Base-by-base conservation (phyloP, 2,329 filamentous ascomycete species). In the Sporothrix dimorphospora region DNA sequence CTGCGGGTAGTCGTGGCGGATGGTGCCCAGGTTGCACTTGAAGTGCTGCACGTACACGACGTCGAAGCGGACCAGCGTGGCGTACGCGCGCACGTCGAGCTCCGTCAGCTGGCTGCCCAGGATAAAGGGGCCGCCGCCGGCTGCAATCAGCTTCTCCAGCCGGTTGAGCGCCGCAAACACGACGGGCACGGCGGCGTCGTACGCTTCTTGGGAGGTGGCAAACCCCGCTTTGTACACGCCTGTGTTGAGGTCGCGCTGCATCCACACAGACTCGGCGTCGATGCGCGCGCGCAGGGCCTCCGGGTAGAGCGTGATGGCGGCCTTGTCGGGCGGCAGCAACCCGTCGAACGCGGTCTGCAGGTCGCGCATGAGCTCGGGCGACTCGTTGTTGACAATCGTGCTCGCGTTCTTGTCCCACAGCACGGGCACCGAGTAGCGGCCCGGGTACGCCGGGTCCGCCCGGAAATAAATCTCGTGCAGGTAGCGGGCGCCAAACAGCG, bases 161-260 rank as follows among this genome's bases (percentile, higher is more conserved):
- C 83, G 84, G 78, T 91, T 90, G 45, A 91, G 80, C 0, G 88
- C 85, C 0, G 84, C 86, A 74, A 91, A 91, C 7, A 90, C 85
- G 0, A 82, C 79, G 0, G 86, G 79, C 0, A 90, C 81, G 51
- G 85, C 84, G 72, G 82, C 81, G 69, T 90, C 84, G 77, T 91
- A 91, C 0, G 76, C 80, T 59, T 84, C 84, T 75, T 91, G 88
- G 4, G 82, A 82, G 0, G 78, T 78, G 0, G 88, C 87, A 75
- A 90, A 90, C 14, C 89, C 89, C 0, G 87, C 84, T 76, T 85
- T 86, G 82, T 91, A 91, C 3, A 91, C 89, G 6, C 88, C 88
- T 0, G 76, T 79, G 77, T 89, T 90, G 68, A 91, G 81, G 70
- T 89, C 82, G 1, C 82, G 80, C 73, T 87, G 85, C 76, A 91